These are phyloP conservation scores for Scheffersomyces ergatensis DNA, from an alignment of 805 yeast genomes.

Conservation along the genomic window DNA sequence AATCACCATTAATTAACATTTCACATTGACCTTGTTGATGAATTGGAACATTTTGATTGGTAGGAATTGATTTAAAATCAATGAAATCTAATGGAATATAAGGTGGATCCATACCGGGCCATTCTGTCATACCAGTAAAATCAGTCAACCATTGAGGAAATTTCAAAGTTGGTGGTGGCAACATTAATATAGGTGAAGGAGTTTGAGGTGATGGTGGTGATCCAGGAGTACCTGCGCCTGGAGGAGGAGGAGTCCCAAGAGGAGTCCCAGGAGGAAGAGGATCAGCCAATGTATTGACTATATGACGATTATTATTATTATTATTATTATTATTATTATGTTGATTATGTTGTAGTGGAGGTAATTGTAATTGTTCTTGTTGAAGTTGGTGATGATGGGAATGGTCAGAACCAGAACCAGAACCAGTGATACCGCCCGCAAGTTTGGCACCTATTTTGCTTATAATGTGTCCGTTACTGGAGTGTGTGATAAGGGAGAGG, in stretches of 20 bases:
- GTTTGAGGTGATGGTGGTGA: neutral
- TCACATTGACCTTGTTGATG: constrained; percentile 64
- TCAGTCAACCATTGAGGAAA: constrained; percentile 80
- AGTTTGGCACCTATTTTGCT: neutral
- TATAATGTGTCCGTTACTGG: too few species aligned
- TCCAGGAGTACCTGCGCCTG: neutral
- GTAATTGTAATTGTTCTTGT: too few species aligned
- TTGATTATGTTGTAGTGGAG: too few species aligned
- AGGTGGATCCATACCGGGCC: constrained; percentile 92
- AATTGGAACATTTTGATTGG: constrained; percentile 27
- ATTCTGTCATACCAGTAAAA: constrained; percentile 66
- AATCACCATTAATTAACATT: constrained; percentile 4
- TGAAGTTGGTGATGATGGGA: too few species aligned
- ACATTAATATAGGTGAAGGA: neutral
- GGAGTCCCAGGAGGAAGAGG: neutral
- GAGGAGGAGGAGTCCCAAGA: neutral
- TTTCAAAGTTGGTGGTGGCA: constrained; percentile 27
- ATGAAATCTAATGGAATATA: constrained; percentile 78
- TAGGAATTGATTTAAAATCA: constrained; percentile 52
- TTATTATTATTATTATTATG: too few species aligned
- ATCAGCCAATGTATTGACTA: too few species aligned
- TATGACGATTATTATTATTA: too few species aligned
- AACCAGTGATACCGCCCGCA: neutral
- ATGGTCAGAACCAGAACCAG: too few species aligned
- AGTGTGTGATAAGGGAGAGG: too few species aligned